Conservation (phyloP, 768 basidiomycete species). For the Suillus americanus region DNA sequence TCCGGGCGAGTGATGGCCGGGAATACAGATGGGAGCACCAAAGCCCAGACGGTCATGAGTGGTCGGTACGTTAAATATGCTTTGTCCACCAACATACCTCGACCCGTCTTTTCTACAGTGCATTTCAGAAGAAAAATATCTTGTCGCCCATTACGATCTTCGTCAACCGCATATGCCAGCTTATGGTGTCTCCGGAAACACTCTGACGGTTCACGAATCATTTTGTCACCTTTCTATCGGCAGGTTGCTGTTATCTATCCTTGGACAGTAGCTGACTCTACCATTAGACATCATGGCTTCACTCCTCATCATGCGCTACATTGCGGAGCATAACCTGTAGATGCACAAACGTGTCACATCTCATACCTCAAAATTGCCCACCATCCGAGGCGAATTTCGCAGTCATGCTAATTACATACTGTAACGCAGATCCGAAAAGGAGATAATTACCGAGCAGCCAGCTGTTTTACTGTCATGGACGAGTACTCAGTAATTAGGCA, state of each 20-base stretch:
- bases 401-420: neutral
- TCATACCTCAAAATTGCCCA: neutral
- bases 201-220: conserved; percentile 56
- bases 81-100: conserved; percentile 8
- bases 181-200: conserved; percentile 65
- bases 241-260: conserved; percentile 26
- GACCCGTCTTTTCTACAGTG: conserved; percentile 40
- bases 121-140: conserved; percentile 47
- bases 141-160: conserved; percentile 68
- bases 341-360: neutral
- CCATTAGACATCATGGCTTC: conserved; percentile 55
- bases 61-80: conserved; percentile 58
- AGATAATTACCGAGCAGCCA: neutral
- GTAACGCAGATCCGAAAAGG: neutral
- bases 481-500: neutral
- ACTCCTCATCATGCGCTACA: conserved; percentile 64
- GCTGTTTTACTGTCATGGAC: neutral
- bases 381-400: neutral
- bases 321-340: conserved; percentile 49
- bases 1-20: conserved; percentile 63
- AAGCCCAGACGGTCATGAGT: conserved; percentile 60
- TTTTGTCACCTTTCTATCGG: conserved; percentile 55
- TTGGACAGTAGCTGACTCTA: conserved; percentile 10
- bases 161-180: conserved; percentile 51
- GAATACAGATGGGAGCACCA: conserved; percentile 72